These are phyloP conservation scores for Pistacia integerrima DNA, from an alignment of 345 rosid genomes.

Conservation along the genomic window DNA sequence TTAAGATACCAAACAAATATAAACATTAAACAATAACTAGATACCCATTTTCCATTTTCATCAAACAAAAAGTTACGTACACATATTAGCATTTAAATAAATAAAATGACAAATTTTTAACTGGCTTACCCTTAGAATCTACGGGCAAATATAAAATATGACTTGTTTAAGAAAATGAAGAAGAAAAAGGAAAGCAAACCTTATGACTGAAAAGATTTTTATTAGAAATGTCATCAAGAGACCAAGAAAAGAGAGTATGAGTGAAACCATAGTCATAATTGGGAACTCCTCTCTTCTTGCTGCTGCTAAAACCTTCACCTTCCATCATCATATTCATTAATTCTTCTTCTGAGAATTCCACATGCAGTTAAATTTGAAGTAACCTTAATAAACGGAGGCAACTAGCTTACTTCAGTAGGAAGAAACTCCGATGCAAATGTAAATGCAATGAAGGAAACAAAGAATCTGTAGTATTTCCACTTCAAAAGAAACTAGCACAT, in stretches of 20 bases:
- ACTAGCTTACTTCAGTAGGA: not conserved
- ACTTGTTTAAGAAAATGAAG: not conserved
- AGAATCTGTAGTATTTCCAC: not conserved
- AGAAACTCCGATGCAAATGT: not conserved
- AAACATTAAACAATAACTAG: too few relatives aligned
- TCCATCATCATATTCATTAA: not conserved
- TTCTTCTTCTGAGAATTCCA: too few relatives aligned
- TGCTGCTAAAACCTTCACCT: constrained; percentile 4
- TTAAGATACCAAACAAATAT: too few relatives aligned
- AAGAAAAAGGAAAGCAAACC: constrained; percentile 23
- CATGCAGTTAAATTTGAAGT: not conserved
- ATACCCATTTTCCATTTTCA: too few relatives aligned
- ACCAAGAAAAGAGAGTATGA: constrained; percentile 37
- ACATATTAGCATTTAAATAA: not conserved
- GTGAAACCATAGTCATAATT: constrained; percentile 4
- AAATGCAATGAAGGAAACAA: not conserved
- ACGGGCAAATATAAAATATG: too few relatives aligned
- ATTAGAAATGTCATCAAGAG: constrained; percentile 36
- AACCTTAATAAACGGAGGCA: not conserved
- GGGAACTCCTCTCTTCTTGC: not conserved
- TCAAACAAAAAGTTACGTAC: too few relatives aligned
- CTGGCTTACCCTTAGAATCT: too few relatives aligned
- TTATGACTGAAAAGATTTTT: constrained; percentile 31
- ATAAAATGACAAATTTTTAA: not conserved
- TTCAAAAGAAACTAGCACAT: not conserved